Base-by-base conservation (phyloP, 2,329 filamentous ascomycete species). In the Beauveria pseudobassiana region DNA sequence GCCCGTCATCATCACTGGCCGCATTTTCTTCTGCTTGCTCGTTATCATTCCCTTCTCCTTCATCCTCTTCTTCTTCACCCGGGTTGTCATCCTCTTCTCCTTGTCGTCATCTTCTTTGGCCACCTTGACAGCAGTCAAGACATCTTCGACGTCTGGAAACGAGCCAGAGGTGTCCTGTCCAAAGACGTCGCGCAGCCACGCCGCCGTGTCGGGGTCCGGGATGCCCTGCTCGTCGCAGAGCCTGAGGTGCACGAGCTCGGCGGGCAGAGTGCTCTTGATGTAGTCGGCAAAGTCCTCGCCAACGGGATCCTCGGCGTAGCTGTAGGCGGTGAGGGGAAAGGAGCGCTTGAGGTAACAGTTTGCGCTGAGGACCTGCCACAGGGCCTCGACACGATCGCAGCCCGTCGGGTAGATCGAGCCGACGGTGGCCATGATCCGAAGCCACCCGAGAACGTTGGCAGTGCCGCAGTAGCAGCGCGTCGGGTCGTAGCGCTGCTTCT, bases 331-430 rank as follows among this genome's bases (percentile, higher is more conserved):
- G 42, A 60, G 58, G 7, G 58, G 58, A 26, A 62, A 62, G 5
- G 60, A n/a, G 7, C 52, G 45, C 38, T 58, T 57, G 7, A 57
- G 45, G 34, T 57, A 57, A 46, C 60, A 62, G 53, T 62, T 57
- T 22, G 60, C 60, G 24, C 46, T 62, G 24, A 62, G 60, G 10
- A 57, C 54, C 52, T 57, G 52, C 60, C 60, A 62, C 53, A 62
- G 53, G 38, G 54, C 60, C 53, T 62, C 60, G 34, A 52, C 60
- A n/a, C 52, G 52, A 38, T 57, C 60, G 53, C 52, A 62, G 38
- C 52, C 60, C 2, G 54, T 58, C 40, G 60, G 60, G 26, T 62
- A 57, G 53, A 51, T 46, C 12, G 54, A 38, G 6, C 38, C 46
- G 12, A 46, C 20, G 18, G 34, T 45, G n/a, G 42, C 53, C 60